Evolutionary conservation across 78 protist species (phyloP), one percentile per base, ranked within the genome.

Genomic region (Isochrysis galbana): DNA sequence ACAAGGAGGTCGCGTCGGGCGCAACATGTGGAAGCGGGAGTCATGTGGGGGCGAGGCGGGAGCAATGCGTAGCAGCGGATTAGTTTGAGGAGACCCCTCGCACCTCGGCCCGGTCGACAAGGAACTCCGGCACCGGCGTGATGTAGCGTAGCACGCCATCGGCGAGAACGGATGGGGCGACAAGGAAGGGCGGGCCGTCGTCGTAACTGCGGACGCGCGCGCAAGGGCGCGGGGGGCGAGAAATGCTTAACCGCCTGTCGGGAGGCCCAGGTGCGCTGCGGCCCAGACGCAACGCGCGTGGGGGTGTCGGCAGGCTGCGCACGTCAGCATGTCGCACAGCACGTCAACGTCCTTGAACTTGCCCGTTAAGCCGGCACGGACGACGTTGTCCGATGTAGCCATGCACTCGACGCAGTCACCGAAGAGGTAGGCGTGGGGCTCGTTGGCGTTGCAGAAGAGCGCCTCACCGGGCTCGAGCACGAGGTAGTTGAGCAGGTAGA

Each of bases 321-420:
- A 51, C 39, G 80, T 77, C 21, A 77, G 84, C 19, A 4, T 46
- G 32, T 23, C 32, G 93, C 93, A 94, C 34, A 97, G 96, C 17
- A 96, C 95, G 39, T 93, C 92, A 0, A 91, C 95, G 74, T 98
- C 99, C 48, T 94, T 95, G 92, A 94, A 87, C 93, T 99, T 98
- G 0, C 99, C 99, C 3, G 99, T 98, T 36, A 97, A 95, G 32
- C 99, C 99, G 2, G 99, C 99, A 1, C 99, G 89, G 26, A 99
- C 99, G 47, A 99, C 99, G 90, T 99, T 99, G 92, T 99, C 99
- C 5, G 96, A 91, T 82, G 95, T 83, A 25, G 99, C 99, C 99
- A 99, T 99, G 93, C 97, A 95, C 92, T 99, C 99, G 42, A 98
- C 94, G 87, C 98, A 94, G 17, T 98, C 98, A 39, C 97, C 97